These are phyloP conservation scores for Carex sylvatica DNA, from an alignment of 202 grass and related monocot species.

Conservation along the genomic window DNA sequence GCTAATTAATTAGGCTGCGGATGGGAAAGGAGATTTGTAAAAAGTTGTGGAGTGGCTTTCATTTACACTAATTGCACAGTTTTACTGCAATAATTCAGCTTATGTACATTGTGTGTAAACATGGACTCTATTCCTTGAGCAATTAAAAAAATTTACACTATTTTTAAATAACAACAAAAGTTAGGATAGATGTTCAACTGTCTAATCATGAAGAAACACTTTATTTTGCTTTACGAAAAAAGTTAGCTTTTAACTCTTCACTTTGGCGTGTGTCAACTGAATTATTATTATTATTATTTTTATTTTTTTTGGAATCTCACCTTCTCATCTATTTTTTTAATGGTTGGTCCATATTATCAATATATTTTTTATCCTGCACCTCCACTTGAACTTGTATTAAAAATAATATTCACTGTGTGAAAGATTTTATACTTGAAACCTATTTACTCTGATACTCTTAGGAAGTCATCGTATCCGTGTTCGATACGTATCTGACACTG, in stretches of 20 bases:
- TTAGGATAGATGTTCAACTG: too few species aligned
- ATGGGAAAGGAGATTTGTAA: not conserved
- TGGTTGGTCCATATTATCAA: not conserved
- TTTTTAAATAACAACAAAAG: too few species aligned
- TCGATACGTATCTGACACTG: too few species aligned
- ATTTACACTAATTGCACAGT: not conserved
- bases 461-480: too few species aligned
- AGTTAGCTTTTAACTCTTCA: not conserved
- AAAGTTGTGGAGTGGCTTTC: not conserved
- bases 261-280: not conserved
- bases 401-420: too few species aligned
- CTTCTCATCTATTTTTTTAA: not conserved
- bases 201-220: not conserved
- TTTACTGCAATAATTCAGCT: not conserved
- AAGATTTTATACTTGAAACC: too few species aligned
- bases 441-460: too few species aligned
- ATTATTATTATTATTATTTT: not conserved
- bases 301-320: not conserved
- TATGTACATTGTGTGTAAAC: not conserved
- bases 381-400: too few species aligned
- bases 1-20: not conserved
- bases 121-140: not conserved
- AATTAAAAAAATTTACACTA: not conserved
- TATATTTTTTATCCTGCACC: too few species aligned
- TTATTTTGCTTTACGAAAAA: not conserved